Base-by-base conservation (phyloP, 2,329 filamentous ascomycete genomes). In the Ceratocystis ficicola region DNA sequence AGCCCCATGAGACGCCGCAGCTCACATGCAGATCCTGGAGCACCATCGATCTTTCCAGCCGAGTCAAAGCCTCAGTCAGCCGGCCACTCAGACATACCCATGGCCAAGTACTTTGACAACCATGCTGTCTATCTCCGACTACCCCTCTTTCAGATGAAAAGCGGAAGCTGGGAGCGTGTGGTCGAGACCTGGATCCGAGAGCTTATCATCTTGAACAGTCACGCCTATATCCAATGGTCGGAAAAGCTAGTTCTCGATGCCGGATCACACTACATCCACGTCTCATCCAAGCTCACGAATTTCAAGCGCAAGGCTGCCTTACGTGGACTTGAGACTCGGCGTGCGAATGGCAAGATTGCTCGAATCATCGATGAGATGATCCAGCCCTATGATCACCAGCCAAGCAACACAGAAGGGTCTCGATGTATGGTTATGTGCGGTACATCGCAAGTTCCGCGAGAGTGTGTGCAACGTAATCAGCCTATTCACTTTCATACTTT, bases 171-270 rank as follows among this genome's bases (percentile, higher is more conserved):
- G 60, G 60, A 62, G 17, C 20, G 44, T 30, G 25, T 62, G 8
- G 60, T 30, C 41, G 60, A 48, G n/a, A 22, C 41, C 25, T 62
- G 60, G 60, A 62, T 62, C 41, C 41, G 44, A 62, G 60, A 62
- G 25, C 41, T 62, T 3, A 62, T 48, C 41, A 32, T 20, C 22
- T 7, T 32, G 15, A 62, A 62, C 44, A 6, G 25, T 12, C 60
- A 62, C 22, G 41, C 22, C 5, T 41, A 3, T 5, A 20, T 30
- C 60, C 22, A 44, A 20, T 62, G 60, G 60, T 44, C 60, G n/a
- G 22, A 46, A 20, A 22, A 25, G 25, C 60, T 62, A 12, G 12
- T 62, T 62, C 8, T 48, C 41, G 15, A 62, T 44, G 44, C 60
- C 25, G 60, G 60, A 17, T 41, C 25, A 8, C n/a, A 46, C 22